phyloP scores from a whole-genome alignment of 1,284 basidiomycete genomes.

The Ceratobasidium theobromae region DNA sequence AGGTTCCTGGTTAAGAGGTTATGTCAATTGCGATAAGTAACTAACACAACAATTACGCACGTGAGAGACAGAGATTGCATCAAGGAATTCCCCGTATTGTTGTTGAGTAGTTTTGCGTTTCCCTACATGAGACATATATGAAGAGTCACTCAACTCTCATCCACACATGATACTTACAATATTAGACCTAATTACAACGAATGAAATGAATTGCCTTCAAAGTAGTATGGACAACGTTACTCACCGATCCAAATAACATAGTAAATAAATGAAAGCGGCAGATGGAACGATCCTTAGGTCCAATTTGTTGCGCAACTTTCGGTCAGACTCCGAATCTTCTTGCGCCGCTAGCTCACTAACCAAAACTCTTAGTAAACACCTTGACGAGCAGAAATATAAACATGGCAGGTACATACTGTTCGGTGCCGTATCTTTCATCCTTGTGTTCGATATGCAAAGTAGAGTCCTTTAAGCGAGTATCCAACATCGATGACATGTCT shows the following conservation, averaged over 20 bases:
- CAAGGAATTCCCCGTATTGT: conserved; percentile 7
- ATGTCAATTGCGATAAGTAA: not conserved
- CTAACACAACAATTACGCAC: not conserved
- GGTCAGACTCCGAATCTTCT: conserved; percentile 1
- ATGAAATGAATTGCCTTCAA: not conserved
- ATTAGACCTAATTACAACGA: not conserved
- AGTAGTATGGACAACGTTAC: not conserved
- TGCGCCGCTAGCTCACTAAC: not conserved
- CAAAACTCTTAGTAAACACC: no score
- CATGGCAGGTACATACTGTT: not conserved
- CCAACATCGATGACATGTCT: no score
- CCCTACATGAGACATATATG: not conserved
- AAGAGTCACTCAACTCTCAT: not conserved
- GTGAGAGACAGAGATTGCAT: conserved; percentile 2
- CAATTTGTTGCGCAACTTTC: conserved; percentile 29
- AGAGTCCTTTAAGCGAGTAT: not conserved
- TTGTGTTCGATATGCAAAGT: not conserved
- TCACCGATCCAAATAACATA: conserved; percentile 46
- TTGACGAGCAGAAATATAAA: not conserved
- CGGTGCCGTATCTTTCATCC: not conserved
- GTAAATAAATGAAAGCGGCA: conserved; percentile 45
- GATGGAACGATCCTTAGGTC: conserved; percentile 40
- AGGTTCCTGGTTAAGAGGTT: not conserved
- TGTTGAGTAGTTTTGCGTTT: conserved; percentile 17
- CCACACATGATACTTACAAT: not conserved